Base-by-base conservation (phyloP, 225 moss, liverwort and hornwort genomes). In the Neckera pumila region DNA sequence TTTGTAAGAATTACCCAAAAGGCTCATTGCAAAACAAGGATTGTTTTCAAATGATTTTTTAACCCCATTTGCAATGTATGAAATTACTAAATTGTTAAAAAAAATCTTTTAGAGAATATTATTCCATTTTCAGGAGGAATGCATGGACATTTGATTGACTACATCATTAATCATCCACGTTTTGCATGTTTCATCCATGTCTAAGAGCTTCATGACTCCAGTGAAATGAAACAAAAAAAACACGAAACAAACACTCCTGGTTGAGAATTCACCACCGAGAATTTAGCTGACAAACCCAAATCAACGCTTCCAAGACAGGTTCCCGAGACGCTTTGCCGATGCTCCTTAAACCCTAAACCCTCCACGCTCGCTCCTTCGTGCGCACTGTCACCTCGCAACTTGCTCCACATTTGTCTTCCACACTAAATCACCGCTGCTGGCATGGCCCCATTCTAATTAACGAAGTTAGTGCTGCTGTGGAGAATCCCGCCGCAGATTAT, bases 1-100 rank as follows among this genome's bases (percentile, higher is more conserved):
- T n/a, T n/a, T n/a, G n/a, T n/a, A n/a, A n/a, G n/a, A n/a, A n/a
- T 23, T 54, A 54, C 9, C 5, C 15, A 54, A 54, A 76, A 34
- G 14, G 0, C 1, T 54, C 10, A 36, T 15, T 77, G 6, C 1
- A 0, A 0, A 77, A 77, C 2, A 23, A 15, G 36, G 0, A 36
- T 36, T 36, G 23, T 23, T 53, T 77, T 19, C 0, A 0, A n/a
- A 77, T 1, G 0, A 6, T 56, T 26, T 36, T 10, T 26, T 0
- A 26, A 25, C 1, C 10, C 4, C 47, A 1, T 16, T 76, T 25
- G 2, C 23, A 36, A 77, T 78, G 16, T 26, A 25, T 17, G 11
- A 56, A 78, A 56, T 14, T 34, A 1, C 9, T 10, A 5, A 56
- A n/a, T 56, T 54, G 54, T 36, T 16, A 54, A n/a, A 16, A 69